Evolutionary conservation across 495 filamentous ascomycete species (phyloP).

Genomic region (Penicillium ochrochloron): DNA sequence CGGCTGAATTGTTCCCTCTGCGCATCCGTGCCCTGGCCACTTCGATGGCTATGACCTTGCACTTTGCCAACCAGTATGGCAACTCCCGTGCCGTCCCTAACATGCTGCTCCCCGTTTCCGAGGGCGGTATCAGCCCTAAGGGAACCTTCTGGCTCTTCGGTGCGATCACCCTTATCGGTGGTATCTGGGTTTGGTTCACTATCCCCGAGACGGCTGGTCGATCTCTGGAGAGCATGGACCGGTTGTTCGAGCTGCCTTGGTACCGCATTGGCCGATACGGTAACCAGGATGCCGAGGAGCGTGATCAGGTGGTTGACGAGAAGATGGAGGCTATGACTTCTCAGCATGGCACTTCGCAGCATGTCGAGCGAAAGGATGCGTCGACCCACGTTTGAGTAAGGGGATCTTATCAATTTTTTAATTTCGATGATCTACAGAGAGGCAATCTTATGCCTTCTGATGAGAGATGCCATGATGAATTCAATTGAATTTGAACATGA

Average conservation of each 20-base stretch:
- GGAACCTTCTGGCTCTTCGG: constrained; percentile 74
- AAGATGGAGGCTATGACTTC: constrained; percentile 32
- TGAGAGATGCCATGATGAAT: constrained; percentile 8
- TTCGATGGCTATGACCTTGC: constrained; percentile 56
- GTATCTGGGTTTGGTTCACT: constrained; percentile 60
- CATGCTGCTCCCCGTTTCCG: constrained; percentile 54
- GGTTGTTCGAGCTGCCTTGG: constrained; percentile 69
- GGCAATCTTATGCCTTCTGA: background rate
- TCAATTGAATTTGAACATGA: background rate
- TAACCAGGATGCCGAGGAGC: constrained; percentile 57
- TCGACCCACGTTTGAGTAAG: background rate
- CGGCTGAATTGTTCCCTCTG: constrained; percentile 75
- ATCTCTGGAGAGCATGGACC: constrained; percentile 62
- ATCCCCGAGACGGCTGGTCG: constrained; percentile 51
- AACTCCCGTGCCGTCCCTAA: constrained; percentile 60
- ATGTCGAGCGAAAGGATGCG: constrained; percentile 21
- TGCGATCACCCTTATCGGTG: constrained; percentile 62
- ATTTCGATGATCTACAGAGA: background rate
- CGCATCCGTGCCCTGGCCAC: constrained; percentile 51
- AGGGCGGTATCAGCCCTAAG: constrained; percentile 51
- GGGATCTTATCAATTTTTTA: background rate
- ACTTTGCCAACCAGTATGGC: constrained; percentile 76
- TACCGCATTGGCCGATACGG: constrained; percentile 66
- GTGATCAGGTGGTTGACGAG: constrained; percentile 42
- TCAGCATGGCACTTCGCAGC: constrained; percentile 24